Conservation (phyloP, 768 basidiomycete genomes). For the Leccinum fibrillosum region DNA sequence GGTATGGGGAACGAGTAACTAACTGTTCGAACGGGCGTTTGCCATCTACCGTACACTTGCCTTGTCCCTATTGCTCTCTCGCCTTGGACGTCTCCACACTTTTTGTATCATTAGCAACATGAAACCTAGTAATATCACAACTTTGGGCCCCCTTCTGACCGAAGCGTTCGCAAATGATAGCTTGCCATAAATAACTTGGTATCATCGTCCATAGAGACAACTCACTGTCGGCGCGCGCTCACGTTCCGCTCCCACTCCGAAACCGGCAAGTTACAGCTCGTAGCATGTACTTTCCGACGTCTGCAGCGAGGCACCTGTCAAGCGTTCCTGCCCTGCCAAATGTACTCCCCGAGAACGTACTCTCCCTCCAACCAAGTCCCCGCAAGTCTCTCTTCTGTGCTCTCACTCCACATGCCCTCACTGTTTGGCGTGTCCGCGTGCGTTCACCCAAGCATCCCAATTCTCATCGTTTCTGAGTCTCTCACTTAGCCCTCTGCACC, state of each 20-base stretch:
- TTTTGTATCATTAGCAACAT: constrained; percentile 33
- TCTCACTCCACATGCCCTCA: constrained; percentile 65
- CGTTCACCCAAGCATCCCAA: constrained; percentile 24
- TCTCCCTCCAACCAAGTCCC: constrained; percentile 61
- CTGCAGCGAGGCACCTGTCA: constrained; percentile 70
- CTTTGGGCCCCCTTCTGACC: background rate
- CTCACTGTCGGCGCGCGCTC: background rate
- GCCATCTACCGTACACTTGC: constrained; percentile 16
- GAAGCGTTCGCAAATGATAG: no score
- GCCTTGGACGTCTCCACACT: constrained; percentile 12
- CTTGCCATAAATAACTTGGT: background rate
- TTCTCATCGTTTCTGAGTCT: background rate
- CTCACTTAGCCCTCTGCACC: constrained; percentile 61
- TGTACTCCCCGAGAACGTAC: constrained; percentile 51
- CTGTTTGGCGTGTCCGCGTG: constrained; percentile 82
- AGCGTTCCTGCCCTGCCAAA: constrained; percentile 68
- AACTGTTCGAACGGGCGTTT: background rate
- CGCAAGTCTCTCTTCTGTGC: constrained; percentile 77
- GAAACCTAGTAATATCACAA: constrained; percentile 20
- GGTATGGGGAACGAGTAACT: constrained; percentile 23
- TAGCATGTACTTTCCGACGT: constrained; percentile 83
- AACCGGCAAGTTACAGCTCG: no score
- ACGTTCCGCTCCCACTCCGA: background rate
- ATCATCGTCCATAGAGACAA: constrained; percentile 1
- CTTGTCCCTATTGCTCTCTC: constrained; percentile 10